Base-by-base conservation (phyloP, 768 basidiomycete species). In the Termitomyces sp. region DNA sequence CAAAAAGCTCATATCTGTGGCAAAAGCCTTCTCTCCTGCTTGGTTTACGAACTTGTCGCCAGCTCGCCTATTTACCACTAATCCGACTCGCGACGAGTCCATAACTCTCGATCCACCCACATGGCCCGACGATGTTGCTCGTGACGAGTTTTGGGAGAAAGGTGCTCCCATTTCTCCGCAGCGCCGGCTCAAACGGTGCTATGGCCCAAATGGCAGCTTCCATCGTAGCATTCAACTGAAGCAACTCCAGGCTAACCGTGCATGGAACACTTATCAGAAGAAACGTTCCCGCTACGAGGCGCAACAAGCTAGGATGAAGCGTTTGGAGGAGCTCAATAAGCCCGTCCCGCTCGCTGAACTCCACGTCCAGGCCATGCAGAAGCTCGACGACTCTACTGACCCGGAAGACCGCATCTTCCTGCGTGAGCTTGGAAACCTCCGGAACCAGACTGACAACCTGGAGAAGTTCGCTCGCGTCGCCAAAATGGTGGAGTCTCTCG, bases 1-100 rank as follows among this genome's bases (percentile, higher is more conserved):
- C 26, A 55, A 60, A 36, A 63, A 63, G 28, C 48, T 63, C n/a
- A n/a, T 63, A 20, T 38, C 52, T 50, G 56, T 53, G n/a, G 61
- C 54, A 16, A 60, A 55, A 40, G 51, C 49, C n/a, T 55, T 53
- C 13, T 40, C 56, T 41, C 54, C 50, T 16, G 43, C 38, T 40
- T 59, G 46, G 50, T 2, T 56, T 32, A 47, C 18, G 48, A 60
- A 60, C 54, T 43, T 60, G 41, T 56, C 61, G 35, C 61, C 61
- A 23, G 50, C 49, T 51, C 58, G 55, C 20, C 13, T 62, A 44
- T 62, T 62, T 51, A 36, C 52, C 23, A 38, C 52, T 23, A 36
- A 30, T 32, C 47, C 50, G 41, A 20, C 52, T 36, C 30, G 6
- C 8, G 55, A 57, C 14, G 58, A 53, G 16, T 54, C 54, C 3